These are phyloP conservation scores for Psilocybe tampanensis DNA, from an alignment of 768 basidiomycete species.

Conservation along the genomic window DNA sequence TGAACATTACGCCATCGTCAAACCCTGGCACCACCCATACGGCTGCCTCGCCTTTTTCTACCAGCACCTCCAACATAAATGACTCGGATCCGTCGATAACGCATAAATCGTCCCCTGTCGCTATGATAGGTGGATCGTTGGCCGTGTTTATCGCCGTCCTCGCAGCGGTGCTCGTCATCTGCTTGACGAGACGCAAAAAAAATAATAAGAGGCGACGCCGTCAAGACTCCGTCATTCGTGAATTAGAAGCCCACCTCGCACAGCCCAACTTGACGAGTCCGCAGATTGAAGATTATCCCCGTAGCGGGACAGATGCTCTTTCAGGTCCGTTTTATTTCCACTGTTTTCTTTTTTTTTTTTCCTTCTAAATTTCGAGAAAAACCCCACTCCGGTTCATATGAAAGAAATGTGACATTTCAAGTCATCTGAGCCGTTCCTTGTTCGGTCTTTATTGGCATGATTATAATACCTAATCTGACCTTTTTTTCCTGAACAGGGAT, in stretches of 20 bases:
- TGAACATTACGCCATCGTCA: neutral
- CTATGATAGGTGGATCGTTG: conserved; percentile 15
- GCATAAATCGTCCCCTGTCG: conserved; percentile 8
- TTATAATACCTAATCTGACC: neutral
- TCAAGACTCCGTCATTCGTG: neutral
- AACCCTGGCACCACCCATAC: neutral
- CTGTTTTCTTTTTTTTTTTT: neutral
- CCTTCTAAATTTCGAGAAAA: neutral
- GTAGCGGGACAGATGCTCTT: neutral
- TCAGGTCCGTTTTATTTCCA: neutral
- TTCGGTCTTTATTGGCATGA: neutral
- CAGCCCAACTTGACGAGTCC: neutral
- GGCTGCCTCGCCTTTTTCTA: neutral
- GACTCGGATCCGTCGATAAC: neutral
- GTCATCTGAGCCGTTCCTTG: neutral
- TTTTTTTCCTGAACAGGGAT: neutral
- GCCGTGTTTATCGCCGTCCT: conserved; percentile 15
- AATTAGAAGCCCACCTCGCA: conserved; percentile 2
- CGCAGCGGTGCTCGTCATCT: conserved; percentile 8
- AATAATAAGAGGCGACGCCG: neutral
- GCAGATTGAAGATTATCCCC: neutral
- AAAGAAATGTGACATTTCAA: neutral
- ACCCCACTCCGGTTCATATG: neutral
- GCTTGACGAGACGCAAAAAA: conserved; percentile 8
- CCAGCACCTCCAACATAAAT: neutral